Evolutionary conservation across 441 rosid genomes (phyloP), one percentile per base, ranked within the genome.

Genomic region (Geranium incanum): DNA sequence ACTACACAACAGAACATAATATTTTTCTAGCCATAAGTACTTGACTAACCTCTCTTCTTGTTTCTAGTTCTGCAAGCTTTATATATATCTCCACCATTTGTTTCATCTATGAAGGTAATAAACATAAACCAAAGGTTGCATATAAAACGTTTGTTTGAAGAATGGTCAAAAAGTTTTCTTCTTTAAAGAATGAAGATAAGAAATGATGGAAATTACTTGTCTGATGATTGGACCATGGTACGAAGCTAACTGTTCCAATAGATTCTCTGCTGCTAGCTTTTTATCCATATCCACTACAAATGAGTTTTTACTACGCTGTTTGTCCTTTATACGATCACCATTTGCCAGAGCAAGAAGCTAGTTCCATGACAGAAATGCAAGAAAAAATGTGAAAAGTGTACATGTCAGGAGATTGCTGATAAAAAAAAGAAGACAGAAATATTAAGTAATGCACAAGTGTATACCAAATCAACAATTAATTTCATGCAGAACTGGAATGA

Each of bases 271-370:
- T 23, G 97, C 89, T 74, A 82, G 83, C 81, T 89, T 92, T 81
- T 95, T 95, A 80, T 95, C 99, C 78, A 78, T 81, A 81, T 95
- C 99, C 71, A 87, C 99, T 74, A 95, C 91, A 74, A 89, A 95
- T 63, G 96, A 95, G 81, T 86, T 95, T 85, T 93, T 89, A 75
- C 87, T 95, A 37, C 87, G 93, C 79, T 90, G 99, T 80, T 89
- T 90, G 74, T 95, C 96, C 87, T 90, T 95, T 85, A 95, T 87
- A 60, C 99, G 96, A 73, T 89, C 98, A 81, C 99, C 99, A 72
- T 95, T 95, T 76, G 95, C 97, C 79, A 95, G 79, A 72, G 97
- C 99, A 68, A 95, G 89, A 83, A 95, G 95, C 99, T 95, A 79
- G 55, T 65, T 63, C 71, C 70, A 73, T 72, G 57, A 67, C 0